These are phyloP conservation scores for Hydrangea macrophylla DNA, from an alignment of 148 eudicot species.

Conservation along the genomic window DNA sequence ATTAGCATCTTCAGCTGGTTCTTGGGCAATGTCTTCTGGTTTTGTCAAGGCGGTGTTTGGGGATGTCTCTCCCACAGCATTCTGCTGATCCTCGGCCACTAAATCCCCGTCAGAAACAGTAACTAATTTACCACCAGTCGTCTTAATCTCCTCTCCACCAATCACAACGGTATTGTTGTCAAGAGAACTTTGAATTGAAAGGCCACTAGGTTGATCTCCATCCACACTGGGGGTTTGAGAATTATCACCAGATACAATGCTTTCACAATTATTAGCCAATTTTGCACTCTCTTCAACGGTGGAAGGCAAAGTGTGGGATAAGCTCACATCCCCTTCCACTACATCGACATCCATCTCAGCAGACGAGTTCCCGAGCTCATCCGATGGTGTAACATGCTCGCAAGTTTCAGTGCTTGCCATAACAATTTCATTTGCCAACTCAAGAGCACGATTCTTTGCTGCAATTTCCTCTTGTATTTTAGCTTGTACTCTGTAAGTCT, in stretches of 20 bases:
- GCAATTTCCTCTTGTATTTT: constrained; percentile 51
- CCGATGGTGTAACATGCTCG: constrained; percentile 13
- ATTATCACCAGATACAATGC: constrained; percentile 6
- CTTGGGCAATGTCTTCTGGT: constrained; percentile 6
- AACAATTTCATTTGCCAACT: constrained; percentile 26
- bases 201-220: background rate
- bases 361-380: constrained; percentile 23
- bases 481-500: constrained; percentile 43
- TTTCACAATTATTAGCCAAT: background rate
- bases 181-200: constrained; percentile 4
- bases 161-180: background rate
- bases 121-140: constrained; percentile 12
- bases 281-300: constrained; percentile 3
- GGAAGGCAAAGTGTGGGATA: background rate
- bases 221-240: background rate
- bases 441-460: constrained; percentile 38
- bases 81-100: constrained; percentile 6
- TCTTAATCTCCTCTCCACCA: constrained; percentile 6
- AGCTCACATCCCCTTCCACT: constrained; percentile 11
- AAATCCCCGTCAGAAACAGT: constrained; percentile 2
- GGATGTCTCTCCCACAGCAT: background rate
- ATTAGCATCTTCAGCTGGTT: constrained; percentile 8
- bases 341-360: constrained; percentile 24
- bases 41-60: background rate
- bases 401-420: constrained; percentile 18